Evolutionary conservation across 1,284 basidiomycete species (phyloP), one percentile per base, ranked within the genome.

Genomic region (Marasmius fiardii): DNA sequence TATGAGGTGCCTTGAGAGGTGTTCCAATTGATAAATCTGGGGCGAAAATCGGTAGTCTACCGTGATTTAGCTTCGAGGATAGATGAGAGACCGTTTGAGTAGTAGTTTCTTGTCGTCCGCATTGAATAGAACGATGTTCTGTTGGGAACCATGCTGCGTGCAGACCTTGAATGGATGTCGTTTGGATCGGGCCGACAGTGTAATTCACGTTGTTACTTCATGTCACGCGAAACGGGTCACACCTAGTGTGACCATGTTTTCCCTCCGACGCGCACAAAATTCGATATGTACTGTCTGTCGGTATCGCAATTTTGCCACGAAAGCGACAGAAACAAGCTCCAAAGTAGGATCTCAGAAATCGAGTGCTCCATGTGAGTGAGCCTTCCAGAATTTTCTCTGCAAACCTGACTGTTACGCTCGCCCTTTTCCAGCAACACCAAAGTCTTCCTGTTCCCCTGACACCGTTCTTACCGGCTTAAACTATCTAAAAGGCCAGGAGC

Each of bases 401-500:
- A 18, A 8, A 7, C 11, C 12, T 14, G n/a, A 26, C n/a, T 11
- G 44, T 31, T n/a, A 5, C 12, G 16, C 23, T 20, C 20, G 16
- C 7, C 28, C 16, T 21, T 31, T 21, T 23, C 43, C 20, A 18
- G 18, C 39, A 31, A 24, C 20, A 37, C 55, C 56, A 16, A 54
- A 65, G 50, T 89, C 86, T 6, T 81, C 83, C n/a, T 90, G 88
- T 69, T 67, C 78, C 31, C 71, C 84, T 23, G 86, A 89, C 55
- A 92, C 92, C 5, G 72, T 90, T 2, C 73, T 98, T 35, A 76
- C 77, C 8, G 93, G 93, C 2, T 69, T 94, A 6, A 87, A 88
- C 58, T 93, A 93, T 65, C 77, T 92, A 52, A 97, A 97, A 71
- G 88, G 85, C 60, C 88, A 94, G 66, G 74, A 83, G 0, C 88